Conservation (phyloP, 495 filamentous ascomycete genomes). For the Penicillium pancosmium region DNA sequence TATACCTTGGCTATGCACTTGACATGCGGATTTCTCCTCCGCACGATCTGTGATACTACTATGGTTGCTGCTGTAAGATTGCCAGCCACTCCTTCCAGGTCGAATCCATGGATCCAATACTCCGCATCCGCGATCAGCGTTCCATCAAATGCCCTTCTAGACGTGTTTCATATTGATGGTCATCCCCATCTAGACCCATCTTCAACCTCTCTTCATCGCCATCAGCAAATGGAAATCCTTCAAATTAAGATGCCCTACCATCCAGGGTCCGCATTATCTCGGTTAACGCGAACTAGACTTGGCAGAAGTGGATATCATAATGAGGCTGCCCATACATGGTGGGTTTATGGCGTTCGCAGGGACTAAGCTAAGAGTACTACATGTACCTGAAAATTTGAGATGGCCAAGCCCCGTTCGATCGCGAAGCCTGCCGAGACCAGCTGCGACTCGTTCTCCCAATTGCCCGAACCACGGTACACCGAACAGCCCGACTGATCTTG, state of each 20-base stretch:
- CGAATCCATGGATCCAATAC: constrained; percentile 4
- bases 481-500: constrained; percentile 1
- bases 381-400: neutral
- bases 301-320: constrained; percentile 3
- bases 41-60: neutral
- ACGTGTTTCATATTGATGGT: constrained; percentile 21
- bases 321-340: neutral
- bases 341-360: neutral
- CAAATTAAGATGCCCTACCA: neutral
- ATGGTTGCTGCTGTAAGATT: neutral
- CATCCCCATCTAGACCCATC: neutral
- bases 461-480: constrained; percentile 15
- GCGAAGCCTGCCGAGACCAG: neutral
- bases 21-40: constrained; percentile 1
- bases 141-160: neutral
- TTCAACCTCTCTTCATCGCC: neutral
- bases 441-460: constrained; percentile 7
- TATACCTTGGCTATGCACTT: neutral
- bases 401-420: constrained; percentile 7
- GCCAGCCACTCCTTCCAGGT: neutral
- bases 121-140: constrained; percentile 13
- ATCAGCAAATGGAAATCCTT: neutral
- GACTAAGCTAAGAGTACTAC: neutral
- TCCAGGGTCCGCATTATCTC: constrained; percentile 2
- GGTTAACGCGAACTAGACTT: constrained; percentile 3